Conservation (phyloP, 345 rosid species). For the Firmiana major region DNA sequence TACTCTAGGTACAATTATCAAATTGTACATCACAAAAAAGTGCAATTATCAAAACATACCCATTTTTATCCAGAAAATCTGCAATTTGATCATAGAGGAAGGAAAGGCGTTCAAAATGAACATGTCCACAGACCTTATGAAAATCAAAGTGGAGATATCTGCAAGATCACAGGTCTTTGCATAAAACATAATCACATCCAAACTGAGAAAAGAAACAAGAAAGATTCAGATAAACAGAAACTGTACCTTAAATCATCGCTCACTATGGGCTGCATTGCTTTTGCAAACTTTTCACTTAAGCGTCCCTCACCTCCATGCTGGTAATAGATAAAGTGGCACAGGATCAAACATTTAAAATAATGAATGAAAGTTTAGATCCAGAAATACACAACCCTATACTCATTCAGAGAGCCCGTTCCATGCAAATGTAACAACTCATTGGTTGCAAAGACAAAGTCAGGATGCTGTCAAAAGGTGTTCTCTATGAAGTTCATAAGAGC, state of each 20-base stretch:
- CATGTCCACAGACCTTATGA: conserved; percentile 84
- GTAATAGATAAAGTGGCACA: conserved; percentile 26
- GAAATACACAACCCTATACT: not conserved
- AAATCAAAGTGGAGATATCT: conserved; percentile 98
- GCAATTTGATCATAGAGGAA: conserved; percentile 83
- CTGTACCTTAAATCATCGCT: conserved; percentile 88
- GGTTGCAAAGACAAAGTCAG: not conserved
- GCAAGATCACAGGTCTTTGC: conserved; percentile 26
- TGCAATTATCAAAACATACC: conserved; percentile 42
- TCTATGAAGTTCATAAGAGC: not conserved
- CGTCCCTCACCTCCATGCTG: conserved; percentile 98
- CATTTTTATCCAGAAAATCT: conserved; percentile 74
- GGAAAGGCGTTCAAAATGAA: conserved; percentile 95
- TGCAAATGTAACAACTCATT: not conserved
- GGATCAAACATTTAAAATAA: conserved; percentile 19
- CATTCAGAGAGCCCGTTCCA: not conserved
- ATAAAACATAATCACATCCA: conserved; percentile 14
- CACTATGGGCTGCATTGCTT: conserved; percentile 53
- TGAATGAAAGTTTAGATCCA: conserved; percentile 7
- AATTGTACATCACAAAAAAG: not conserved
- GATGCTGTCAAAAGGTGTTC: not conserved
- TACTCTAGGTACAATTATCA: conserved; percentile 3
- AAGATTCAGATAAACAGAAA: conserved; percentile 26
- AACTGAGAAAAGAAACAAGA: conserved; percentile 8
- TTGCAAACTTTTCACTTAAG: conserved; percentile 68